Conservation (phyloP, 768 basidiomycete species). For the Boletellus emodensis region DNA sequence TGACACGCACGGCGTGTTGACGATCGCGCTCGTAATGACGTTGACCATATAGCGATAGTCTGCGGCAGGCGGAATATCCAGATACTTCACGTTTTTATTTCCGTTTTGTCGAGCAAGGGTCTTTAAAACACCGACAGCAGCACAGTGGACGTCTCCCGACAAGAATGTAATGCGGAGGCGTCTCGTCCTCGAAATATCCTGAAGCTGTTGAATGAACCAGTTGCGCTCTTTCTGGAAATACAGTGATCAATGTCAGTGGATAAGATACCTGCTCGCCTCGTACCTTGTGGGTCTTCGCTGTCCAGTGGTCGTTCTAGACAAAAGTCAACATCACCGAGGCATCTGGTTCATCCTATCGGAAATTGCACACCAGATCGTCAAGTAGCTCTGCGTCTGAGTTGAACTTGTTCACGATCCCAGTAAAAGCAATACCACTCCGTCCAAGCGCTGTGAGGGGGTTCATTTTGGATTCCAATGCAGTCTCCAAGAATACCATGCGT, state of each 20-base stretch:
- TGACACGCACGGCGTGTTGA: slow-evolving; percentile 81
- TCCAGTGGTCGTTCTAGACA: slow-evolving; percentile 89
- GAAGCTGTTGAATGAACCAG: slow-evolving; percentile 76
- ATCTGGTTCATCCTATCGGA: slow-evolving; percentile 23
- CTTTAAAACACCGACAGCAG: slow-evolving; percentile 76
- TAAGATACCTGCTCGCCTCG: neutral
- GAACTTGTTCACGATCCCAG: slow-evolving; percentile 85
- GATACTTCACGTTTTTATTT: slow-evolving; percentile 34
- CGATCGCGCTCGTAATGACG: slow-evolving; percentile 86
- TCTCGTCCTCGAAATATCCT: slow-evolving; percentile 61
- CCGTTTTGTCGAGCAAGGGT: slow-evolving; percentile 43
- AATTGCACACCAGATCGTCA: slow-evolving; percentile 71
- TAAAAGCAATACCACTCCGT: slow-evolving; percentile 61
- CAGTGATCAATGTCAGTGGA: neutral
- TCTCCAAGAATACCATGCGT: slow-evolving; percentile 86
- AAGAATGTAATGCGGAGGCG: slow-evolving; percentile 78
- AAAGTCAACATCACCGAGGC: slow-evolving; percentile 43
- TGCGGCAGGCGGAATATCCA: slow-evolving; percentile 41
- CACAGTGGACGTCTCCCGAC: slow-evolving; percentile 92
- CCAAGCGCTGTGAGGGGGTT: slow-evolving; percentile 83
- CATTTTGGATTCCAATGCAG: slow-evolving; percentile 69
- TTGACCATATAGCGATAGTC: slow-evolving; percentile 93
- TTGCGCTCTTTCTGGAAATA: slow-evolving; percentile 78
- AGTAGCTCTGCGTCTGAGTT: slow-evolving; percentile 90
- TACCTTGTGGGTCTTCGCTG: slow-evolving; percentile 75